These are phyloP conservation scores for Umbilicus rupestris DNA, from an alignment of 164 flowering plant genomes.

Conservation along the genomic window DNA sequence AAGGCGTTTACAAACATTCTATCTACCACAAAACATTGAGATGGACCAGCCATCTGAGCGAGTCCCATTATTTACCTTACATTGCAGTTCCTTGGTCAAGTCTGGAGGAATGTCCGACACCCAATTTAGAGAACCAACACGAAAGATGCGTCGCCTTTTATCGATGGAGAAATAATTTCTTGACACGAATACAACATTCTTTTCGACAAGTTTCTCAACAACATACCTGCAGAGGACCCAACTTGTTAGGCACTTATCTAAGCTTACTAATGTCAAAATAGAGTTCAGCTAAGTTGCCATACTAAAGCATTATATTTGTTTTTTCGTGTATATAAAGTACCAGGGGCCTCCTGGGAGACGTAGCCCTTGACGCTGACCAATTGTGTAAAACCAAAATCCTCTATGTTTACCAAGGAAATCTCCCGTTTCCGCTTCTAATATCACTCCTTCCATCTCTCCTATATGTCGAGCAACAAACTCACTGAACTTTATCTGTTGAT, in stretches of 20 bases:
- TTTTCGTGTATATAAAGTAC: conserved; percentile 25
- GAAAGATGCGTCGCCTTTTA: conserved; percentile 78
- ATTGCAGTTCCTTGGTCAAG: conserved; percentile 40
- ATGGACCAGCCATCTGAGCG: neutral
- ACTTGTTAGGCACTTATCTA: neutral
- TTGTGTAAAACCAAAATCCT: conserved; percentile 94
- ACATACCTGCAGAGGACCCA: conserved; percentile 62
- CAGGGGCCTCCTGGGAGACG: conserved; percentile 99
- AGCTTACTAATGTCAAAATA: neutral
- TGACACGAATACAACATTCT: conserved; percentile 89
- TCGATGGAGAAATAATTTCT: conserved; percentile 83
- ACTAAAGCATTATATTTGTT: neutral
- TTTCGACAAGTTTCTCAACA: conserved; percentile 71
- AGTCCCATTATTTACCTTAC: conserved; percentile 53
- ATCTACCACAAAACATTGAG: neutral
- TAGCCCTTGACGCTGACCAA: conserved; percentile 95
- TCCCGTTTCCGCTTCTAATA: conserved; percentile 93
- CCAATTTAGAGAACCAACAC: conserved; percentile 91
- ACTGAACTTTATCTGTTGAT: conserved; percentile 72
- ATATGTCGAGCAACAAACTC: conserved; percentile 91
- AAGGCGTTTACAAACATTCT: neutral
- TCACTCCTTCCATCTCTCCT: conserved; percentile 85
- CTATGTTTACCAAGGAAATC: conserved; percentile 81
- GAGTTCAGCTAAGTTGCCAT: neutral
- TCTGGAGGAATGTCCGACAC: conserved; percentile 43